Evolutionary conservation across 257 asterid species (phyloP).

Genomic region (Cinchona pubescens): DNA sequence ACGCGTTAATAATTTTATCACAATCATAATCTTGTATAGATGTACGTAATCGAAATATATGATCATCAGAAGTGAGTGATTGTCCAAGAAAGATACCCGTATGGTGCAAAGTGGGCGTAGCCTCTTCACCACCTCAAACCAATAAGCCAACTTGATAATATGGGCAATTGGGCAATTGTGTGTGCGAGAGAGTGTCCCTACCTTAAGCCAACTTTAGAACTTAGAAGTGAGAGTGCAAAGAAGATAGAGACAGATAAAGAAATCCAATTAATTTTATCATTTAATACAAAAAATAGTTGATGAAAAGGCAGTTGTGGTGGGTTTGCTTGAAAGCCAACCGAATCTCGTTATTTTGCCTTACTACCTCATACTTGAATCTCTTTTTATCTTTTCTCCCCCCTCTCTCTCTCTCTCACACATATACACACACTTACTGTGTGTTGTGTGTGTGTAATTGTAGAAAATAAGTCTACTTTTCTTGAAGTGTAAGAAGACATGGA

Average conservation of each 20-base stretch:
- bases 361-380: slow-evolving; percentile 12
- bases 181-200: slow-evolving; percentile 14
- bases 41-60: too few relatives aligned
- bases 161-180: slow-evolving; percentile 35
- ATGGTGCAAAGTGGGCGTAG: slow-evolving; percentile 33
- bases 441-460: background rate
- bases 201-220: slow-evolving; percentile 9
- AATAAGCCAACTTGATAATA: slow-evolving; percentile 30
- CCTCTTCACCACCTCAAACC: slow-evolving; percentile 17
- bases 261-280: background rate
- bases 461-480: slow-evolving; percentile 44
- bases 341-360: slow-evolving; percentile 40
- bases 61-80: background rate
- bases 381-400: slow-evolving; percentile 4
- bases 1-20: too few relatives aligned
- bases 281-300: slow-evolving; percentile 25
- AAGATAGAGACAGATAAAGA: background rate
- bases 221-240: background rate
- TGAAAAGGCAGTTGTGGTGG: slow-evolving; percentile 39
- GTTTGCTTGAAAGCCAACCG: slow-evolving; percentile 70
- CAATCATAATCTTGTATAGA: too few relatives aligned
- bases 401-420: background rate
- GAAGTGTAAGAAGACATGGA: slow-evolving; percentile 46
- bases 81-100: slow-evolving; percentile 31
- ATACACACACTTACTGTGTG: background rate